These are phyloP conservation scores for Fraxinus baroniana DNA, from an alignment of 305 asterid genomes.

Conservation along the genomic window DNA sequence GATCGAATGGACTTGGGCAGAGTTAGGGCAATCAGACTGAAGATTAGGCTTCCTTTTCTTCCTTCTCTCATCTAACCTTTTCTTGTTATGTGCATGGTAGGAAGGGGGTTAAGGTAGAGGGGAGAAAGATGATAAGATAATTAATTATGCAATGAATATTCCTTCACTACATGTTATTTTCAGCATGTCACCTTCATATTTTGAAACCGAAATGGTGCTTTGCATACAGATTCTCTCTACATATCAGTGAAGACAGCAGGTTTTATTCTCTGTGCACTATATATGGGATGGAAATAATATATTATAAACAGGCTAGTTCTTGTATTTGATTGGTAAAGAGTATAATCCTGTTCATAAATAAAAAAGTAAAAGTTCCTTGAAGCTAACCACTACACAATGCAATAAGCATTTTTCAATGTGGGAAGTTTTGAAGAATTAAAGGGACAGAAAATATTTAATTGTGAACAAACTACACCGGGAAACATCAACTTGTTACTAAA, in stretches of 20 bases:
- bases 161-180: neutral
- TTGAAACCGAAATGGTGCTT: neutral
- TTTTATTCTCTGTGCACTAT: neutral
- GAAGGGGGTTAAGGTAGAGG: neutral
- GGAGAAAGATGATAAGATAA: neutral
- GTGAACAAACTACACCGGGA: neutral
- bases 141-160: neutral
- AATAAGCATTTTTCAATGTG: neutral
- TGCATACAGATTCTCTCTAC: neutral
- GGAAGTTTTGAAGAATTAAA: neutral
- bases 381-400: neutral
- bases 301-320: neutral
- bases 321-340: neutral
- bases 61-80: neutral
- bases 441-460: neutral
- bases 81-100: neutral
- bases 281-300: neutral
- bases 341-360: neutral
- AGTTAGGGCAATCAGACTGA: neutral
- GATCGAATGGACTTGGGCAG: neutral
- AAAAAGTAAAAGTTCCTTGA: neutral
- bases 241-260: neutral
- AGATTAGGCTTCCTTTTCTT: neutral
- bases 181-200: neutral
- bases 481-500: conserved; percentile 10